These are phyloP conservation scores for Malus sieversii DNA, from an alignment of 306 rosid species.

Conservation along the genomic window DNA sequence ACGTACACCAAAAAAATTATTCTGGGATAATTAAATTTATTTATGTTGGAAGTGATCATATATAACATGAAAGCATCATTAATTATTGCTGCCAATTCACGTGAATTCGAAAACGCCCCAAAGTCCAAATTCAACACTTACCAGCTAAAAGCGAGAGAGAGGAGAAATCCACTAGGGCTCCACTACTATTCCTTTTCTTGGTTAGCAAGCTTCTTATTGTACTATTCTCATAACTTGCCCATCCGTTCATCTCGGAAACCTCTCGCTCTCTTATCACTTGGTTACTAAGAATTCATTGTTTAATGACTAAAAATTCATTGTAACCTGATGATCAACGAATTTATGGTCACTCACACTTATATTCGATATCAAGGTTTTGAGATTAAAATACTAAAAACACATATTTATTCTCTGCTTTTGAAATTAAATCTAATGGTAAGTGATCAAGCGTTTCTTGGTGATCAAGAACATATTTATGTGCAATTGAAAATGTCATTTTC, in stretches of 20 bases:
- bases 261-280: background rate
- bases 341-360: too few relatives aligned
- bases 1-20: too few relatives aligned
- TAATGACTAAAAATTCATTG: too few relatives aligned
- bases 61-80: too few relatives aligned
- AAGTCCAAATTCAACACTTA: background rate
- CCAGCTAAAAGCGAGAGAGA: background rate
- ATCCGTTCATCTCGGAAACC: background rate
- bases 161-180: background rate
- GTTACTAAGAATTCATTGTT: too few relatives aligned
- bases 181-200: background rate
- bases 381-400: background rate
- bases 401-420: background rate
- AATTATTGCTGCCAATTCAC: background rate
- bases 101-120: conserved; percentile 12
- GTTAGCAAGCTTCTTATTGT: background rate
- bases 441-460: background rate
- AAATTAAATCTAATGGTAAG: background rate
- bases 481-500: background rate
- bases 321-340: too few relatives aligned
- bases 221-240: background rate
- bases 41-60: background rate
- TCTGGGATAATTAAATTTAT: too few relatives aligned
- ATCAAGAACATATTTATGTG: background rate
- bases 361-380: background rate